Conservation (phyloP, 495 filamentous ascomycete species). For the Amorphotheca resinae region DNA sequence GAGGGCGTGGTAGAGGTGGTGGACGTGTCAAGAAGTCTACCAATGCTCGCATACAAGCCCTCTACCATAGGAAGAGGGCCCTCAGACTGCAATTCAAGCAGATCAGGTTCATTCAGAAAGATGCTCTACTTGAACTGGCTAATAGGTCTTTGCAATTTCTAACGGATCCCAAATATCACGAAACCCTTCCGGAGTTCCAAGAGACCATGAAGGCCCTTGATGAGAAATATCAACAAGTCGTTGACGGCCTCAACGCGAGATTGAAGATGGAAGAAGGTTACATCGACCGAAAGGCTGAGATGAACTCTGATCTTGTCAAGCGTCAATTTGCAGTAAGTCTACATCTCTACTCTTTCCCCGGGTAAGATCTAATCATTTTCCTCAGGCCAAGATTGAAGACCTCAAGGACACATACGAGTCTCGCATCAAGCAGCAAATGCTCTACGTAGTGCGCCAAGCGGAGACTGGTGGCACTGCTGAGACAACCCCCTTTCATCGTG, state of each 20-base stretch:
- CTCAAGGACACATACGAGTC: neutral
- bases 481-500: constrained; percentile 4
- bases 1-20: constrained; percentile 20
- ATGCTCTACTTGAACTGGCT: constrained; percentile 29
- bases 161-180: constrained; percentile 29
- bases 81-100: constrained; percentile 32
- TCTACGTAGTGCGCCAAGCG: constrained; percentile 5
- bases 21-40: constrained; percentile 18
- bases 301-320: constrained; percentile 1
- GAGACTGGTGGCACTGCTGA: neutral
- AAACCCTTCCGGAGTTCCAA: constrained; percentile 30
- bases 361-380: neutral
- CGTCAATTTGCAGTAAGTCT: constrained; percentile 7
- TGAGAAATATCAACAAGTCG: constrained; percentile 8
- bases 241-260: neutral
- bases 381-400: constrained; percentile 2
- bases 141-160: constrained; percentile 29
- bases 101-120: constrained; percentile 30
- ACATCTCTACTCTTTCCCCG: constrained; percentile 17
- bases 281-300: neutral
- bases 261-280: neutral
- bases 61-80: constrained; percentile 7
- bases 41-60: constrained; percentile 12
- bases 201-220: constrained; percentile 21
- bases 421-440: constrained; percentile 6